phyloP scores from a whole-genome alignment of 2,329 filamentous ascomycete genomes.

The Pseudovirgaria hyperparasitica region DNA sequence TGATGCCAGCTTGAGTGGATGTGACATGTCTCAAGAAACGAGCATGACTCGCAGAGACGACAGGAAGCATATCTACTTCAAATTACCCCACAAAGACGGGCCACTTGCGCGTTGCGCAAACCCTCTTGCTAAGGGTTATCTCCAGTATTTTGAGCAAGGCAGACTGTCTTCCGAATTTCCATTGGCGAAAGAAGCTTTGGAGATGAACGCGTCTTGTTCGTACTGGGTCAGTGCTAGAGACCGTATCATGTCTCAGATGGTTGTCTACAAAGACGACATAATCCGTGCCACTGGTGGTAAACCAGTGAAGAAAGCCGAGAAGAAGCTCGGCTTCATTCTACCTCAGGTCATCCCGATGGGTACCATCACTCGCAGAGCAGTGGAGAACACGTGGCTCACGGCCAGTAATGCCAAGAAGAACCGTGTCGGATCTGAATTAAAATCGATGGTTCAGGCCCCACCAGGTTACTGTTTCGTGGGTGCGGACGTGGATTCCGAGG shows the following conservation, averaged over 20 bases:
- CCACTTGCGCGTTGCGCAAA: conserved; percentile 72
- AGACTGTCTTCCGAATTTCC: conserved; percentile 74
- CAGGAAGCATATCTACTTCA: conserved; percentile 59
- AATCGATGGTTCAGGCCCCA: conserved; percentile 90
- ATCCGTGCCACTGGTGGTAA: conserved; percentile 8
- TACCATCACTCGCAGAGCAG: conserved; percentile 83
- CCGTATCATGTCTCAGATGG: conserved; percentile 88
- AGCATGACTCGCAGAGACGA: conserved; percentile 56
- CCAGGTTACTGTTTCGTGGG: conserved; percentile 88
- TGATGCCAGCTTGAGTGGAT: conserved; percentile 57
- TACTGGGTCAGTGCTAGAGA: conserved; percentile 98
- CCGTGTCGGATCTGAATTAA: conserved; percentile 89
- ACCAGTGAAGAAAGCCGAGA: conserved; percentile 9
- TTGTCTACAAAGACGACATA: conserved; percentile 65
- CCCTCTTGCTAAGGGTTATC: conserved; percentile 82
- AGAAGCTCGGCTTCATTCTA: conserved; percentile 66
- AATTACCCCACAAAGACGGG: conserved; percentile 92
- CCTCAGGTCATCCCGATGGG: conserved; percentile 98
- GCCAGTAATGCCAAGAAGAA: conserved; percentile 96
- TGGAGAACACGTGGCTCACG: conserved; percentile 97
- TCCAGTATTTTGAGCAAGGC: conserved; percentile 82
- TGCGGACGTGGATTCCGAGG: conserved; percentile 92
- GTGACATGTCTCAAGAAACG: conserved; percentile 66
- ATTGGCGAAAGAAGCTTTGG: conserved; percentile 85
- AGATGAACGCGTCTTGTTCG: conserved; percentile 98